A percentile compares a stretch with the other conserved stretches of the same genome.
These are phyloP conservation scores for Phyllachora maydis DNA, from an alignment of 2,329 filamentous ascomycete genomes.

Conservation along the genomic window DNA sequence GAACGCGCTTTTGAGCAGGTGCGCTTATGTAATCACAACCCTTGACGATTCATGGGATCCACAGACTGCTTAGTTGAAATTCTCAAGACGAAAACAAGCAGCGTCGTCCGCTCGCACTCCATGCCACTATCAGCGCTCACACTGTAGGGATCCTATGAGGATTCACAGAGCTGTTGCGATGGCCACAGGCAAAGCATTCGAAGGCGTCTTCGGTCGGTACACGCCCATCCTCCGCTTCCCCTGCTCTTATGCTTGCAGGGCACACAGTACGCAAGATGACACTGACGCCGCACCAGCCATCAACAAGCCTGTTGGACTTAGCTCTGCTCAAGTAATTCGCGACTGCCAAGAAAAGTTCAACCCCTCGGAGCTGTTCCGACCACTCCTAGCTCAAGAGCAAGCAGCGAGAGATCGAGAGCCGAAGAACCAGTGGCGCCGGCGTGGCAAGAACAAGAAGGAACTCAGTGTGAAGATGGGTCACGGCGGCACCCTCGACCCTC, in stretches of 20 bases:
- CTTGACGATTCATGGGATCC: too few species aligned
- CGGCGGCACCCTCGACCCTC: conserved; percentile 83
- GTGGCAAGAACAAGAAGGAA: conserved; percentile 32
- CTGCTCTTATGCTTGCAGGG: not conserved
- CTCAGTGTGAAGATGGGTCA: conserved; percentile 83
- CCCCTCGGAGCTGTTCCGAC: conserved; percentile 56
- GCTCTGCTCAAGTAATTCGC: conserved; percentile 79
- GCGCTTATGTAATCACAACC: too few species aligned
- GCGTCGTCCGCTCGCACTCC: too few species aligned
- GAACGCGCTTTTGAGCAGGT: too few species aligned
- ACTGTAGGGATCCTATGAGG: too few species aligned
- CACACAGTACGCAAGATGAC: not conserved
- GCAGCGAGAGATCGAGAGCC: conserved; percentile 32
- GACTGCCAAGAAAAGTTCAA: conserved; percentile 74
- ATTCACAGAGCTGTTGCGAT: conserved; percentile 22
- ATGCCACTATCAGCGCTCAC: too few species aligned
- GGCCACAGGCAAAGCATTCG: conserved; percentile 29
- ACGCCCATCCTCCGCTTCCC: not conserved
- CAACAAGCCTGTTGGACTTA: conserved; percentile 75
- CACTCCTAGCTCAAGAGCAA: conserved; percentile 48
- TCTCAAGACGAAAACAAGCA: too few species aligned
- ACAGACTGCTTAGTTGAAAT: too few species aligned
- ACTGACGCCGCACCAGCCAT: conserved; percentile 58
- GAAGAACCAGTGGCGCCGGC: conserved; percentile 36
- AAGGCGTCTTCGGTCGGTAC: conserved; percentile 38